A percentile compares a stretch with the other conserved stretches of the same genome.
These are phyloP conservation scores for Nicotiana knightiana DNA, from an alignment of 257 asterid genomes.

Conservation along the genomic window DNA sequence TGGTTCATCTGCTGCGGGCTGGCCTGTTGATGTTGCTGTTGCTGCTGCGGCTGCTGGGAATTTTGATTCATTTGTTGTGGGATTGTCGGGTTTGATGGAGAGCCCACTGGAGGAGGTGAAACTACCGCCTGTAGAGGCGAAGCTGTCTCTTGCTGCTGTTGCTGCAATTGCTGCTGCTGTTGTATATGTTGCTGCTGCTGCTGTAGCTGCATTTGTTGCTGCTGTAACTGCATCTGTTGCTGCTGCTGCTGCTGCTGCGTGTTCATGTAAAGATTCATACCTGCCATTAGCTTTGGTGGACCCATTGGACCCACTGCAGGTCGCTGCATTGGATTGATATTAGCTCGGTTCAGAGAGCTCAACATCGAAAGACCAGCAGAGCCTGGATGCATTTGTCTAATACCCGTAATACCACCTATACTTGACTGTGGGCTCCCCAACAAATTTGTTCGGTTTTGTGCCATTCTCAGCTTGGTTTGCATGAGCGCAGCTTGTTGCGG, in stretches of 20 bases:
- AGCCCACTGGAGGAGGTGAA: constrained; percentile 76
- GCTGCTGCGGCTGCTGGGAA: constrained; percentile 41
- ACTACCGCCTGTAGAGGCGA: constrained; percentile 66
- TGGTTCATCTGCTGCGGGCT: constrained; percentile 89
- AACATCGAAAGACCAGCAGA: constrained; percentile 61
- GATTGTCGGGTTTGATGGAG: constrained; percentile 69
- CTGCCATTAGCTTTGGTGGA: constrained; percentile 73
- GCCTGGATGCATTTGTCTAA: constrained; percentile 66
- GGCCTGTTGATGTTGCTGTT: constrained; percentile 41
- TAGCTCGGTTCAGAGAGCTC: constrained; percentile 58
- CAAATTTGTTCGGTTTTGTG: constrained; percentile 44
- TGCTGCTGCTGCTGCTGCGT: constrained; percentile 59
- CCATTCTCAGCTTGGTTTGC: constrained; percentile 37
- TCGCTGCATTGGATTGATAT: constrained; percentile 64
- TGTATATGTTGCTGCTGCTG: constrained; percentile 31
- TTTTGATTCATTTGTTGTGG: constrained; percentile 58
- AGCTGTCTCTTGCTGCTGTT: constrained; percentile 51
- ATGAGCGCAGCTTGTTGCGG: constrained; percentile 38
- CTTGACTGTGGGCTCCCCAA: constrained; percentile 48
- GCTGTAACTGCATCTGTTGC: constrained; percentile 22
- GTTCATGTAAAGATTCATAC: constrained; percentile 56
- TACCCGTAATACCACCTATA: constrained; percentile 55
- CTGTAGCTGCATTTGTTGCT: constrained; percentile 33
- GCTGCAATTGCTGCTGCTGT: constrained; percentile 32
- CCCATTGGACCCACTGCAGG: constrained; percentile 74